Percentiles rank a stretch among this genome's conserved stretches.
Conservation (phyloP, 2,329 filamentous ascomycete genomes). For the Bipolaris victoriae region DNA sequence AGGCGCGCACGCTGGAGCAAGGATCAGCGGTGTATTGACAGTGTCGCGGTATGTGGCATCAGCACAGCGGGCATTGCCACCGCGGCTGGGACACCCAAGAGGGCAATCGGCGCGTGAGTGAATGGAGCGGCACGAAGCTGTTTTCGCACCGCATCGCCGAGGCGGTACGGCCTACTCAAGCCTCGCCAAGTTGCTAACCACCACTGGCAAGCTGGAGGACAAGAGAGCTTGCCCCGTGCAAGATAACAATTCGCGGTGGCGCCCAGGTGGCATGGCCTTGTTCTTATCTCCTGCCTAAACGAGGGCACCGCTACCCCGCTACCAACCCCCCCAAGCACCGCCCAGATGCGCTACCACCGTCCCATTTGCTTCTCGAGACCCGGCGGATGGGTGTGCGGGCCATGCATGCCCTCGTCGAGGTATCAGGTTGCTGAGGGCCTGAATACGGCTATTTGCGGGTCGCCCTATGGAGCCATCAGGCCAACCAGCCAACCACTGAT, state of each 20-base stretch:
- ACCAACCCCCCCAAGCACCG: conserved; percentile 12
- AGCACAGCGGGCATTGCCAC: conserved; percentile 25
- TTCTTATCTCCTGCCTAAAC: conserved; percentile 19
- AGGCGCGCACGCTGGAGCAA: conserved; percentile 17
- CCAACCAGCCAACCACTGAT: not conserved
- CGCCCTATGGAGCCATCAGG: not conserved
- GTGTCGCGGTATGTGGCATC: conserved; percentile 13
- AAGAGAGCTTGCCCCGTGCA: conserved; percentile 21
- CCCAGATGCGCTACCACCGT: conserved; percentile 8
- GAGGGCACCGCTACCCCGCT: conserved; percentile 15
- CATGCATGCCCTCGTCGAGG: not conserved
- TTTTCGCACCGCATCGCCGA: conserved; percentile 22
- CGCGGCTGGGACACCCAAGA: conserved; percentile 22
- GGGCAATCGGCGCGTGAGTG: conserved; percentile 9
- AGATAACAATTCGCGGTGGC: conserved; percentile 21
- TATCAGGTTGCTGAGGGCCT: conserved; percentile 3
- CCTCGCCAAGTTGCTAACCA: conserved; percentile 23
- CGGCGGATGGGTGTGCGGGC: conserved; percentile 1
- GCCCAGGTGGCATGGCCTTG: conserved; percentile 10
- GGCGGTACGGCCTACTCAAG: conserved; percentile 13
- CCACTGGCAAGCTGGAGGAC: conserved; percentile 17
- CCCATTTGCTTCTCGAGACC: conserved; percentile 10
- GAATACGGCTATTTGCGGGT: conserved; percentile 13
- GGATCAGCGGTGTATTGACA: conserved; percentile 11
- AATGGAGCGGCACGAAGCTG: conserved; percentile 16